Conservation (phyloP, 2,329 filamentous ascomycete species). For the Sphaerulina vaccinii region DNA sequence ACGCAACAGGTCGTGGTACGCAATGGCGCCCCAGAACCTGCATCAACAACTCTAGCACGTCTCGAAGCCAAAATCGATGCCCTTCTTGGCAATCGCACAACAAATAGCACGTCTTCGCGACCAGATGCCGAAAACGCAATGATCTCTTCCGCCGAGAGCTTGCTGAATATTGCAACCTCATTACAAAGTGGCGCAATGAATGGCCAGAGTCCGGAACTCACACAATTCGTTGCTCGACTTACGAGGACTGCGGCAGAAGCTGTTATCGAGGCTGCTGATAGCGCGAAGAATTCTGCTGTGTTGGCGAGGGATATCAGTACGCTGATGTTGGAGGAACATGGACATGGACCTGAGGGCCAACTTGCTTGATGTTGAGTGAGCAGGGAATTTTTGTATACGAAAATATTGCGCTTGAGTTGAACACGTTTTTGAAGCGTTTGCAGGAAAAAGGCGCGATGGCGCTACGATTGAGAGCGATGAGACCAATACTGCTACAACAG, state of each 20-base stretch:
- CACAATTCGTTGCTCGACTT: slow-evolving; percentile 13
- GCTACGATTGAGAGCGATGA: no score
- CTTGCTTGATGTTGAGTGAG: no score
- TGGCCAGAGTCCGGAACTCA: slow-evolving; percentile 15
- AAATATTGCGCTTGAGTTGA: no score
- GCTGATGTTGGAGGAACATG: slow-evolving; percentile 2
- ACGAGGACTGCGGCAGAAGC: slow-evolving; percentile 14
- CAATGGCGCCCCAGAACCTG: not conserved
- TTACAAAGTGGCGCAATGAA: slow-evolving; percentile 11
- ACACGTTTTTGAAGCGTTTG: no score
- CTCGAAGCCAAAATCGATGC: slow-evolving; percentile 20
- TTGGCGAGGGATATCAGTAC: slow-evolving; percentile 10
- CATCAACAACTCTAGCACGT: slow-evolving; percentile 12
- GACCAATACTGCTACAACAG: no score
- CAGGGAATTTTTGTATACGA: no score
- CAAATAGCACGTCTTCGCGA: not conserved
- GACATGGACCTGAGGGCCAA: not conserved
- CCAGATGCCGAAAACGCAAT: slow-evolving; percentile 5
- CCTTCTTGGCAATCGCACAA: not conserved
- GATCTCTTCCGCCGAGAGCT: slow-evolving; percentile 9
- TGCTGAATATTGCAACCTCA: slow-evolving; percentile 16
- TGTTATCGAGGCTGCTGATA: slow-evolving; percentile 15
- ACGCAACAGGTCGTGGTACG: not conserved
- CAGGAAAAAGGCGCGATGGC: no score
- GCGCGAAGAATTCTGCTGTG: slow-evolving; percentile 9